Evolutionary conservation across 768 basidiomycete species (phyloP).

Genomic region (Termitomyces heimii): DNA sequence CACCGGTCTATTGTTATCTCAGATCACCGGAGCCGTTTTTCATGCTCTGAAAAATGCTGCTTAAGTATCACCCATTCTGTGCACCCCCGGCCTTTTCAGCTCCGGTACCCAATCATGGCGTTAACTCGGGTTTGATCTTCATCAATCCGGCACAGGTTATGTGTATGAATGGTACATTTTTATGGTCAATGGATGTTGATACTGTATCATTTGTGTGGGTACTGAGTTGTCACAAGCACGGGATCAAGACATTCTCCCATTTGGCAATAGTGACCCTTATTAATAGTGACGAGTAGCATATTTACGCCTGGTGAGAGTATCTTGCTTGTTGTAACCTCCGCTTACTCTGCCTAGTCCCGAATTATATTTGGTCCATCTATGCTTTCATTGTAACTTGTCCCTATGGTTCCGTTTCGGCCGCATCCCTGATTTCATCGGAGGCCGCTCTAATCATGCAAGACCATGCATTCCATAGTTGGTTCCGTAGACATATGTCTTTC

Average conservation of each 20-base stretch:
- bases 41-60: slow-evolving; percentile 38
- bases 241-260: slow-evolving; percentile 29
- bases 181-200: slow-evolving; percentile 48
- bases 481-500: slow-evolving; percentile 26
- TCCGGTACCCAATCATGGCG: slow-evolving; percentile 11
- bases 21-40: slow-evolving; percentile 25
- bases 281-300: slow-evolving; percentile 36
- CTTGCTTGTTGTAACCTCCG: not conserved
- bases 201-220: slow-evolving; percentile 47
- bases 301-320: slow-evolving; percentile 31
- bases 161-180: slow-evolving; percentile 33
- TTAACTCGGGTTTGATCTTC: not conserved
- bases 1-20: slow-evolving; percentile 26
- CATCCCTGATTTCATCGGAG: slow-evolving; percentile 15
- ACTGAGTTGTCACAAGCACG: slow-evolving; percentile 42
- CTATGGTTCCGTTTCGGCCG: not conserved
- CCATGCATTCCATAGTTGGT: slow-evolving; percentile 29
- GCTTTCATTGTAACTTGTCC: slow-evolving; percentile 20
- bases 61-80: slow-evolving; percentile 34
- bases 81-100: slow-evolving; percentile 42
- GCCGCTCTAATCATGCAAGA: slow-evolving; percentile 30
- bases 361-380: slow-evolving; percentile 26
- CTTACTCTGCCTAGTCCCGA: slow-evolving; percentile 18
- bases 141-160: slow-evolving; percentile 20
- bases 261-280: not conserved